These are phyloP conservation scores for Puccinellia tenuiflora DNA, from an alignment of 176 grass and related monocot genomes.

Conservation along the genomic window DNA sequence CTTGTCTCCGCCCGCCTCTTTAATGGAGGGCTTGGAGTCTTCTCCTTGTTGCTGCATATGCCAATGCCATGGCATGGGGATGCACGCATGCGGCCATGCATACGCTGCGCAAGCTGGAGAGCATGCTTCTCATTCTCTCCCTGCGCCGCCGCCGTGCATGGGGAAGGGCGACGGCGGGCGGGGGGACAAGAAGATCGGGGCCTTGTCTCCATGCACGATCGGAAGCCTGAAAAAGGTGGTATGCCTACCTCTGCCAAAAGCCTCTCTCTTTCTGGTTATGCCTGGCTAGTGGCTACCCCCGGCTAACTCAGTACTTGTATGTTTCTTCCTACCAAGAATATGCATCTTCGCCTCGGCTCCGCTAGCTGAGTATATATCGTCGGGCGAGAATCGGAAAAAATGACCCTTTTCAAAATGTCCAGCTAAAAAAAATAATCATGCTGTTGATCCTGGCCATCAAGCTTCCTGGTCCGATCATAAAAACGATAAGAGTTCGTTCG, in stretches of 20 bases:
- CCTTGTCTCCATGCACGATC: conserved; percentile 49
- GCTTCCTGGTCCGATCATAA: too few species aligned
- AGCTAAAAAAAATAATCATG: too few species aligned
- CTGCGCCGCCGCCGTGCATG: conserved; percentile 7
- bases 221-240: not conserved
- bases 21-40: conserved; percentile 52
- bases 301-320: too few species aligned
- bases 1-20: conserved; percentile 15
- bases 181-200: conserved; percentile 57
- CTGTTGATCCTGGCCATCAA: too few species aligned
- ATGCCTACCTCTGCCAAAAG: not conserved
- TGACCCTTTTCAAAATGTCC: too few species aligned
- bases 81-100: not conserved
- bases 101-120: not conserved
- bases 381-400: too few species aligned
- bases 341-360: too few species aligned
- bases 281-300: too few species aligned
- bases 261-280: not conserved
- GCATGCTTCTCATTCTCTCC: not conserved
- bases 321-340: too few species aligned
- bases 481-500: too few species aligned
- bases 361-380: too few species aligned
- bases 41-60: conserved; percentile 62
- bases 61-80: too few species aligned
- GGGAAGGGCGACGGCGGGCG: conserved; percentile 36